Conservation (phyloP, 75 land plant genomes). For the Cryptomeria japonica region DNA sequence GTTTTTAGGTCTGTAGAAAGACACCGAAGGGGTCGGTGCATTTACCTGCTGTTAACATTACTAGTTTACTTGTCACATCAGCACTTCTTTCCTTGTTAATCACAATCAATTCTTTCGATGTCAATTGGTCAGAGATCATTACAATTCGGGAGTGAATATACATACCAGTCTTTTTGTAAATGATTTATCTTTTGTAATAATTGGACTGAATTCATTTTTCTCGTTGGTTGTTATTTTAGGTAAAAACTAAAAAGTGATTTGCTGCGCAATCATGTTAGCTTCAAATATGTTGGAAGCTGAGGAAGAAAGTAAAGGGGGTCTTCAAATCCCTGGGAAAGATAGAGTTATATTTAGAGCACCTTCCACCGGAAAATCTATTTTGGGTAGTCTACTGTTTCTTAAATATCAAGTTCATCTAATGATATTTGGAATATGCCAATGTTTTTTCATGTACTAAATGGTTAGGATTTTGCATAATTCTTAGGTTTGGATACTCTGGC, state of each 20-base stretch:
- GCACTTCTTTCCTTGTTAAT: neutral
- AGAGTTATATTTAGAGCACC: constrained; percentile 51
- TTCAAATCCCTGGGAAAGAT: constrained; percentile 46
- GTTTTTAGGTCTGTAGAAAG: too few relatives aligned
- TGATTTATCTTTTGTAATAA: neutral
- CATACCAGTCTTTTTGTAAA: neutral
- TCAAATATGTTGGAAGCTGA: constrained; percentile 44
- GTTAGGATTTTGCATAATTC: neutral
- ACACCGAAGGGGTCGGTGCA: neutral
- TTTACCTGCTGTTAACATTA: neutral
- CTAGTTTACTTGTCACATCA: neutral
- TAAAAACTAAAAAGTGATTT: neutral
- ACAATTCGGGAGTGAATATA: neutral
- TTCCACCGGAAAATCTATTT: constrained; percentile 55
- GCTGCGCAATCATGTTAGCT: neutral
- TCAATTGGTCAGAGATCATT: neutral
- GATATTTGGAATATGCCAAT: neutral
- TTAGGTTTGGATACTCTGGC: constrained; percentile 82
- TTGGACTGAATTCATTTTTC: neutral
- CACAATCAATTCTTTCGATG: neutral
- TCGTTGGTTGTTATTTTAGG: neutral
- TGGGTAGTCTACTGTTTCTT: constrained; percentile 36
- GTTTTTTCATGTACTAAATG: neutral
- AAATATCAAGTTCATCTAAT: neutral
- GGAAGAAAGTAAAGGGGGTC: constrained; percentile 36